phyloP scores from a whole-genome alignment of 306 rosid genomes.

The Medicago truncatula region MtrunA17r5.0-ANR NC_053049.1:45653001-45653500 shows the following conservation, averaged over 20 bases:
- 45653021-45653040: not conserved
- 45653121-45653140: not conserved
- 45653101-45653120: not conserved
- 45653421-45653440: constrained; percentile 37
- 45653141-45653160: not conserved
- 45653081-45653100: not conserved
- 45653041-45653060: not conserved
- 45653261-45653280: constrained; percentile 64
- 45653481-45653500: constrained; percentile 73
- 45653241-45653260: constrained; percentile 41
- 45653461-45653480: constrained; percentile 72
- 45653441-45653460: constrained; percentile 65
- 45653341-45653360: constrained; percentile 23
- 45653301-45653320: constrained; percentile 44
- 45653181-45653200: no score
- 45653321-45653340: constrained; percentile 35
- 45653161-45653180: constrained; percentile 4
- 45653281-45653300: constrained; percentile 54
- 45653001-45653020: not conserved
- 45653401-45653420: constrained; percentile 26
- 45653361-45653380: constrained; percentile 9
- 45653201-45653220: not conserved
- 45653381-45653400: not conserved
- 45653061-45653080: not conserved
- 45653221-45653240: not conserved